Base-by-base conservation (phyloP, 176 grass and related monocot genomes). In the Secale cereale region DNA sequence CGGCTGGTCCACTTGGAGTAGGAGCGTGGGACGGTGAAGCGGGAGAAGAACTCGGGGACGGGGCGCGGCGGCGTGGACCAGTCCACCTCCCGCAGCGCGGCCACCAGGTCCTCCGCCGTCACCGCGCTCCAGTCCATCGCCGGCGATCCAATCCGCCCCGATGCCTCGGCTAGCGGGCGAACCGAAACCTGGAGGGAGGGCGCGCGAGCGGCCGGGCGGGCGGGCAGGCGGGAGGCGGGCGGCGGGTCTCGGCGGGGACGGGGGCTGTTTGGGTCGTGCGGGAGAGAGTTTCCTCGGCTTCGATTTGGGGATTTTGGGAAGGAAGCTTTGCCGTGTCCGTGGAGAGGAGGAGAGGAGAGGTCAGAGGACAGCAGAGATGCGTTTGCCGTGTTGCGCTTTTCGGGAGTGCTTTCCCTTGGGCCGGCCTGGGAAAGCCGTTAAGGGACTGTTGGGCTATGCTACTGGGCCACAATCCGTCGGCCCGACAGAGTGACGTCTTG, bases 71-170 rank as follows among this genome's bases (percentile, higher is more conserved):
- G 97, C 57, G 91, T 89, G 22, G 97, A 96, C 97, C 97, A 99
- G 75, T 99, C 97, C 86, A 99, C 97, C 83, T 99, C 97, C 19
- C 91, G 88, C 77, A 99, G 88, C 43, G 97, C 97, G 75, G 96
- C 97, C 85, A 96, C 87, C 88, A 99, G 91, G 91, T 99, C 97
- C 91, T 99, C 97, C 50, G 83, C 89, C 46, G 97, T 96, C 78
- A 99, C 97, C 86, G 94, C 92, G 61, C 97, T 94, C 97, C 97
- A 99, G 93, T 99, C 97, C 97, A 99, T 99, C 85, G 19, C 76
- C 90, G 78, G 79, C 68, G 56, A 64, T 31, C 37, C 59, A 43
- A 20, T 52, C 83, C 87, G 16, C 56, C 65, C 22, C 28, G 40
- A 8, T 8, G 62, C 40, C 48, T 67, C 43, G 41, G 16, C 48